Evolutionary conservation across 306 rosid genomes (phyloP).

Genomic region (Prinsepia uniflora): DNA sequence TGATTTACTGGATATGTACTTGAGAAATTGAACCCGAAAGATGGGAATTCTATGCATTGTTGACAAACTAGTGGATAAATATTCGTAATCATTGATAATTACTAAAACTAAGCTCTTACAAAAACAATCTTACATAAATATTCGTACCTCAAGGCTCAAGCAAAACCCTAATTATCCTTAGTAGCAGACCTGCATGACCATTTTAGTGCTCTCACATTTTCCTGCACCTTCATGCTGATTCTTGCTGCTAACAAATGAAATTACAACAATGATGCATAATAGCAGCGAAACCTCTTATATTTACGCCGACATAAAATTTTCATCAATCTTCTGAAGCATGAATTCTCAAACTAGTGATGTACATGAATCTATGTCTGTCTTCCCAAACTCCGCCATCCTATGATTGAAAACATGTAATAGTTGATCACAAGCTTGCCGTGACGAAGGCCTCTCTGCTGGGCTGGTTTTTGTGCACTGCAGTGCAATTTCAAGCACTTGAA

Average conservation of each 20-base stretch:
- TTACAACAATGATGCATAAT: too few species aligned
- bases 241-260: slow-evolving; percentile 5
- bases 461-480: slow-evolving; percentile 74
- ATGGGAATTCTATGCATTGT: too few species aligned
- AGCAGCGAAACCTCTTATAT: neutral
- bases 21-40: too few species aligned
- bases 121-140: neutral
- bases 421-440: slow-evolving; percentile 66
- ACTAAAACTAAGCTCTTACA: neutral
- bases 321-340: slow-evolving; percentile 14
- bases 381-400: slow-evolving; percentile 41
- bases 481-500: slow-evolving; percentile 85
- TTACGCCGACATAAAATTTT: neutral
- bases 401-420: slow-evolving; percentile 58
- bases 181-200: neutral
- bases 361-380: slow-evolving; percentile 27
- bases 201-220: too few species aligned
- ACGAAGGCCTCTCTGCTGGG: slow-evolving; percentile 76
- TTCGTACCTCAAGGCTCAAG: too few species aligned
- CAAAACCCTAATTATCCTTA: neutral
- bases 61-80: neutral
- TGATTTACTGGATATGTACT: too few species aligned
- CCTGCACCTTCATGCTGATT: too few species aligned
- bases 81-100: neutral
- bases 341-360: slow-evolving; percentile 4